A percentile compares a stretch with the other conserved stretches of the same genome.
These are phyloP conservation scores for Rhizopogon vinicolor DNA, from an alignment of 768 basidiomycete species.

Conservation along the genomic window DNA sequence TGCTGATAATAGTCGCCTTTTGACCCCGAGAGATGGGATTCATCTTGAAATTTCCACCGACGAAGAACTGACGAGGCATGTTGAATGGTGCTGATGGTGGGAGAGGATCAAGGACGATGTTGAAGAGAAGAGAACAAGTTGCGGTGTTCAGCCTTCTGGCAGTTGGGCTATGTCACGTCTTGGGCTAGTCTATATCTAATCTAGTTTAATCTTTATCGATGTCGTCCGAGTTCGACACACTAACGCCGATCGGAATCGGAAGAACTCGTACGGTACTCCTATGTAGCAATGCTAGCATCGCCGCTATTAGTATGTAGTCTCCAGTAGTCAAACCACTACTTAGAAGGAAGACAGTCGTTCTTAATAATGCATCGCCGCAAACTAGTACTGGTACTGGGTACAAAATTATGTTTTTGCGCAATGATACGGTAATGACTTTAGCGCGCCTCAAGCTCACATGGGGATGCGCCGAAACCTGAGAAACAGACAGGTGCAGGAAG, in stretches of 20 bases:
- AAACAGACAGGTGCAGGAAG: too few species aligned
- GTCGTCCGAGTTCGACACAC: not conserved
- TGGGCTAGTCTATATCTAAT: not conserved
- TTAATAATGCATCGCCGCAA: too few species aligned
- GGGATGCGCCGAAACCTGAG: too few species aligned
- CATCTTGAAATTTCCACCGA: constrained; percentile 99
- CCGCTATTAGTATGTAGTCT: too few species aligned
- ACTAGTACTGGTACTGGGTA: too few species aligned
- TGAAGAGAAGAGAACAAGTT: not conserved
- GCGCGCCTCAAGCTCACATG: too few species aligned
- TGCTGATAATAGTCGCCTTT: constrained; percentile 59
- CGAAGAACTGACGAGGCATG: constrained; percentile 87
- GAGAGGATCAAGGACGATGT: not conserved
- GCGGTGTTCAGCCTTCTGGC: not conserved
- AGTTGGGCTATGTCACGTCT: not conserved
- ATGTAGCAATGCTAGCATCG: too few species aligned
- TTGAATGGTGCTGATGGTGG: constrained; percentile 3
- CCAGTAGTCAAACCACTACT: too few species aligned
- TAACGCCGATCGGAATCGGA: not conserved
- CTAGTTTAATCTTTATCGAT: not conserved
- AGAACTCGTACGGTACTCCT: too few species aligned
- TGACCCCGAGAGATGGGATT: constrained; percentile 69
- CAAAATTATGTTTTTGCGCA: too few species aligned
- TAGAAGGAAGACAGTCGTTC: too few species aligned
- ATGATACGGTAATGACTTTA: too few species aligned